These are phyloP conservation scores for Fusarium paranaense DNA, from an alignment of 2,329 filamentous ascomycete species.

Conservation along the genomic window DNA sequence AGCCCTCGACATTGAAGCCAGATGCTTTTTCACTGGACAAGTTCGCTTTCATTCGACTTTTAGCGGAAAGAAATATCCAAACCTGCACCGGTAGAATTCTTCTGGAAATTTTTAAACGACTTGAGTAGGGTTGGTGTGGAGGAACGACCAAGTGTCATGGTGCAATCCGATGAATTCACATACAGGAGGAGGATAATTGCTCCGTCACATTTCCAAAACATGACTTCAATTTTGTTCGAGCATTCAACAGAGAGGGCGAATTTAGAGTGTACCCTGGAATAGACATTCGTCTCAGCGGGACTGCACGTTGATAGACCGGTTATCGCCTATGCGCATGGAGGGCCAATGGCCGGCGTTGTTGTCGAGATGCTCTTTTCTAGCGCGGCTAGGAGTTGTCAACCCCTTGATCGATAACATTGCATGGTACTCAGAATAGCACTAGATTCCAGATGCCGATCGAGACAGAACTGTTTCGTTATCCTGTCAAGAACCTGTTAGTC, in stretches of 20 bases:
- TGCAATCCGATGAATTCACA: no score
- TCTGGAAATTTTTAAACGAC: background rate
- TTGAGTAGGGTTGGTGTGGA: background rate
- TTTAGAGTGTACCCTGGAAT: no score
- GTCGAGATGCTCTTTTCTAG: no score
- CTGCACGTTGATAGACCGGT: no score
- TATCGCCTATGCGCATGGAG: no score
- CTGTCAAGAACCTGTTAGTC: background rate
- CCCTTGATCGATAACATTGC: background rate
- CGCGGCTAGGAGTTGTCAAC: background rate
- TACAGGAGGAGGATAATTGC: no score
- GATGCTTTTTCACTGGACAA: background rate
- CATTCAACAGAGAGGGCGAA: no score
- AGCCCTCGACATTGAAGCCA: background rate
- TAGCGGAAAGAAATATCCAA: rapidly evolving
- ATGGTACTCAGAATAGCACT: background rate
- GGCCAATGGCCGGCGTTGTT: no score
- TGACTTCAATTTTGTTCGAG: no score
- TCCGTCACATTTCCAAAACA: no score
- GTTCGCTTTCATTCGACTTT: background rate
- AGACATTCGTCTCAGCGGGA: no score
- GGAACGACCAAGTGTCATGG: background rate
- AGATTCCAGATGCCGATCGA: background rate
- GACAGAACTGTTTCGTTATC: background rate
- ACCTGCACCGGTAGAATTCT: rapidly evolving